Evolutionary conservation across 805 yeast genomes (phyloP).

Genomic region (Debaryomyces hansenii): DNA sequence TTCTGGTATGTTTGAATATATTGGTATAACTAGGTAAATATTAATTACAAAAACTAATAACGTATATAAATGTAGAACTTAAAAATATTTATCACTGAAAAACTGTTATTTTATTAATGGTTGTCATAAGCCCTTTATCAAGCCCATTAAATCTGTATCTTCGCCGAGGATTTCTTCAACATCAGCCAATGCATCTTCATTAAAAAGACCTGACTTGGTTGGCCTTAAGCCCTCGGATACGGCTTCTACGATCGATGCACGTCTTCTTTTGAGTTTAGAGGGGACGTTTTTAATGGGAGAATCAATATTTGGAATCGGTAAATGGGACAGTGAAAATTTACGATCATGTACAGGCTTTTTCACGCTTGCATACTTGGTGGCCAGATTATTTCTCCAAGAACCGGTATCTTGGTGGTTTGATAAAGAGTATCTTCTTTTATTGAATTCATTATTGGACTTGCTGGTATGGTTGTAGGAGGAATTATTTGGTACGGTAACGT

Average conservation of each 20-base stretch:
- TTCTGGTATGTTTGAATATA: too few species aligned
- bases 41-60: neutral
- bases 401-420: constrained; percentile 11
- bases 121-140: constrained; percentile 29
- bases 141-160: constrained; percentile 45
- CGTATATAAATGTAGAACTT: neutral
- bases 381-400: constrained; percentile 10
- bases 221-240: constrained; percentile 73
- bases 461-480: constrained; percentile 26
- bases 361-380: neutral
- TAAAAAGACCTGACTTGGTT: constrained; percentile 74
- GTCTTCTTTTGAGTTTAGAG: constrained; percentile 46
- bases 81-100: neutral
- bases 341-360: constrained; percentile 3
- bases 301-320: neutral
- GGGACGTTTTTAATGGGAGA: constrained; percentile 9
- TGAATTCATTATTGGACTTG: constrained; percentile 26
- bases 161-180: constrained; percentile 70
- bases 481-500: constrained; percentile 14
- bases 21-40: neutral
- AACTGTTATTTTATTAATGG: neutral
- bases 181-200: constrained; percentile 70
- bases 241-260: constrained; percentile 73
- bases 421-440: constrained; percentile 22
- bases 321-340: neutral